These are phyloP conservation scores for Epichloe coenophiala DNA, from an alignment of 2,329 filamentous ascomycete genomes.

Conservation along the genomic window DNA sequence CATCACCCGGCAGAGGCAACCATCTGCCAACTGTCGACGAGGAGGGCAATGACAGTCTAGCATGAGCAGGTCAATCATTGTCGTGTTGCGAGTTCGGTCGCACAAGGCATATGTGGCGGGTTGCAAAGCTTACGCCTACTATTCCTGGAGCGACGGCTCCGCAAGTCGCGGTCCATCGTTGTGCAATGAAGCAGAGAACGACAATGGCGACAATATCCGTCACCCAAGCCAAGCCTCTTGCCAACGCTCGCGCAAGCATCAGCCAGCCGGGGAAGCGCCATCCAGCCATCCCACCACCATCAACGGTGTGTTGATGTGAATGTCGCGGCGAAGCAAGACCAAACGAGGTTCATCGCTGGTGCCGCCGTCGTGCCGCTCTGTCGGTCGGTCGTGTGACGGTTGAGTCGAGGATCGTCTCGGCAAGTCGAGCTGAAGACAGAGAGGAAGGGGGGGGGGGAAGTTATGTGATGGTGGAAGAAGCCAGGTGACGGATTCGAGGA, in stretches of 20 bases:
- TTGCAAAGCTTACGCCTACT: constrained; percentile 16
- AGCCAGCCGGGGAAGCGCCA: constrained; percentile 2
- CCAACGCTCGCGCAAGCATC: constrained; percentile 11
- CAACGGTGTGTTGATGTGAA: not conserved
- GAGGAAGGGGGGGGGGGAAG: no score
- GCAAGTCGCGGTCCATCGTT: constrained; percentile 17
- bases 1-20: constrained; percentile 15
- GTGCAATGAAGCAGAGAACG: constrained; percentile 18
- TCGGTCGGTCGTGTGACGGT: no score
- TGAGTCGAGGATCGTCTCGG: not conserved
- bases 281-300: not conserved
- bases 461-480: not conserved
- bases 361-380: no score
- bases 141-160: constrained; percentile 18
- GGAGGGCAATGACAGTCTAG: constrained; percentile 15
- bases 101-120: not conserved
- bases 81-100: no score
- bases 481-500: not conserved
- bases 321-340: not conserved
- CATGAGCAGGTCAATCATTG: not conserved
- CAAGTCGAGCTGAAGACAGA: not conserved
- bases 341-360: not conserved
- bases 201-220: constrained; percentile 18
- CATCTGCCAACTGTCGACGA: constrained; percentile 26
- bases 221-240: constrained; percentile 19